Conservation (phyloP, 129 eudicot genomes). For the Ambrosia artemisiifolia region DNA sequence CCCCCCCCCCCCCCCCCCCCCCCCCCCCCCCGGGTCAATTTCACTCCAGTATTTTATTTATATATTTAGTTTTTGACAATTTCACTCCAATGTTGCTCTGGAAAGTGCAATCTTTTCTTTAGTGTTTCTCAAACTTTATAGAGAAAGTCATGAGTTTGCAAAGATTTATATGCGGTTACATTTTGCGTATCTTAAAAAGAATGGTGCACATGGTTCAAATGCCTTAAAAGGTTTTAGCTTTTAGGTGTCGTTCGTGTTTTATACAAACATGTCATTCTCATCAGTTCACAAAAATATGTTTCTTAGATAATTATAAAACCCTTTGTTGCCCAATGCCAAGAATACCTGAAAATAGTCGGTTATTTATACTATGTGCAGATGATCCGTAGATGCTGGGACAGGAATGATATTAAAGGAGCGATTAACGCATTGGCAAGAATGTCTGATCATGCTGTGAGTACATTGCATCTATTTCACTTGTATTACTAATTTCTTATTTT, state of each 20-base stretch:
- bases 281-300: neutral
- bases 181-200: neutral
- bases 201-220: neutral
- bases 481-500: neutral
- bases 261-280: neutral
- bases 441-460: conserved; percentile 87
- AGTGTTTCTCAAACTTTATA: neutral
- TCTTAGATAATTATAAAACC: neutral
- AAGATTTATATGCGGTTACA: neutral
- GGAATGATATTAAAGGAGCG: conserved; percentile 88
- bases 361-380: conserved; percentile 40
- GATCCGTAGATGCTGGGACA: conserved; percentile 70
- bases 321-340: neutral
- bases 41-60: too few species aligned
- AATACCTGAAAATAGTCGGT: neutral
- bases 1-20: too few species aligned
- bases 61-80: neutral
- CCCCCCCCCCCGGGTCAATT: too few species aligned
- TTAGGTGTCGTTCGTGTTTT: neutral
- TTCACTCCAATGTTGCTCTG: neutral
- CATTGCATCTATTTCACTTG: neutral
- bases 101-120: neutral
- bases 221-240: neutral
- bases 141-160: neutral
- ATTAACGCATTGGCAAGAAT: conserved; percentile 65